Base-by-base conservation (phyloP, 1,284 basidiomycete genomes). In the Grifola frondosa region DNA sequence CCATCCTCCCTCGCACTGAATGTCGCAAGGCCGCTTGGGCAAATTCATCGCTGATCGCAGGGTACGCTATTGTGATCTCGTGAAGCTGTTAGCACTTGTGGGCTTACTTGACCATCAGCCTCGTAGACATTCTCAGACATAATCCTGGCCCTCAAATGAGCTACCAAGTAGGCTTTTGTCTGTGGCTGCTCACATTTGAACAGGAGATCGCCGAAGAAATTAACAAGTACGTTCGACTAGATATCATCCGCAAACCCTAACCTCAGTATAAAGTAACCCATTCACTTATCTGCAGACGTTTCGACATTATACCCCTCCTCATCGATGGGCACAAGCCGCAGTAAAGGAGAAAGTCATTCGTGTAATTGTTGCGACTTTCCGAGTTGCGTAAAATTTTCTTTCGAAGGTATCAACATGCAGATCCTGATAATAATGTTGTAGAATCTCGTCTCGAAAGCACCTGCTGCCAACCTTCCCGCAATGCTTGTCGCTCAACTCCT, bases 261-360 rank as follows among this genome's bases (percentile, higher is more conserved):
- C 22, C 16, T 36, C 10, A 17, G 6, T 8, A 3, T 21, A 10
- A n/a, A n/a, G 5, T 22, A 12, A n/a, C n/a, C n/a, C n/a, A n/a
- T 19, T 46, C 6, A 39, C 17, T 5, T 9, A 3, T 2, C 17
- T 13, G 23, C 54, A 94, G 90, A 70, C 88, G 87, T 66, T 95
- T 88, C 62, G 89, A 95, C 58, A 77, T 97, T 30, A 84, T 97
- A 53, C 86, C 92, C n/a, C 69, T 92, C 15, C 76, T 99, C 26
- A 85, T 86, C 28, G 83, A 88, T 31, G 82, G 22, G 93, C 93
- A 3, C 91, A 95, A 63, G 80, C 71, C 15, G 95, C 95, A 1
- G 88, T 91, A 31, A 99, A 99, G 69, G 96, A 99, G 70, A 99
- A 99, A 66, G 92, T 99, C 21, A 89, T 93, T 49, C 85, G 96